These are phyloP conservation scores for Trebouxia sp. DNA, from an alignment of 139 green algal genomes.

Conservation along the genomic window DNA sequence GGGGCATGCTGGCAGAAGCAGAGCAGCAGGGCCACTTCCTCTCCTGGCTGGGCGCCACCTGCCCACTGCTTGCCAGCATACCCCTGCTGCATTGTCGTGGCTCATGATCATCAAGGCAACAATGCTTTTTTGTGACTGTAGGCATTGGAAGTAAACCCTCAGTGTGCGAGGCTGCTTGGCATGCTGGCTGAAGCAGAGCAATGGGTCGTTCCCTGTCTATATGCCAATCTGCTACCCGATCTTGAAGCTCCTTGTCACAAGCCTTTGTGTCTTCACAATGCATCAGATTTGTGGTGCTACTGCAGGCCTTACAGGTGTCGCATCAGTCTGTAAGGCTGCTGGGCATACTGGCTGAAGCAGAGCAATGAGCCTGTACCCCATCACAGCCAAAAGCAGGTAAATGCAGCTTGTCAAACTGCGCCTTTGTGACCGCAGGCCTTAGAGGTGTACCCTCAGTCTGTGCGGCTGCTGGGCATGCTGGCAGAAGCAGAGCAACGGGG, in stretches of 20 bases:
- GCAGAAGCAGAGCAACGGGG: conserved; percentile 35
- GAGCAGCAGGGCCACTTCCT: conserved; percentile 39
- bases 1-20: conserved; percentile 29
- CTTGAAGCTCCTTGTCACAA: no score
- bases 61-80: conserved; percentile 16
- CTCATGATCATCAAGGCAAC: conserved; percentile 8
- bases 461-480: conserved; percentile 45
- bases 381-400: no score
- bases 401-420: no score
- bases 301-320: no score
- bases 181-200: conserved; percentile 40
- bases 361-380: no score
- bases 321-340: no score
- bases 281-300: no score
- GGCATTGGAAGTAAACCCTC: conserved; percentile 50
- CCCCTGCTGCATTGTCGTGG: neutral
- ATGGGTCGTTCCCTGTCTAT: no score
- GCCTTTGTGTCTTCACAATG: no score
- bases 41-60: conserved; percentile 46
- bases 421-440: conserved; percentile 28
- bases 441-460: conserved; percentile 50
- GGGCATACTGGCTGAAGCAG: no score
- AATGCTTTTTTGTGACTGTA: neutral
- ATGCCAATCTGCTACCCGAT: no score
- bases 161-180: conserved; percentile 30